Percentiles rank a stretch among this genome's conserved stretches.
Evolutionary conservation across 495 filamentous ascomycete species (phyloP).

Genomic region (Trypethelium eluteriae): DNA sequence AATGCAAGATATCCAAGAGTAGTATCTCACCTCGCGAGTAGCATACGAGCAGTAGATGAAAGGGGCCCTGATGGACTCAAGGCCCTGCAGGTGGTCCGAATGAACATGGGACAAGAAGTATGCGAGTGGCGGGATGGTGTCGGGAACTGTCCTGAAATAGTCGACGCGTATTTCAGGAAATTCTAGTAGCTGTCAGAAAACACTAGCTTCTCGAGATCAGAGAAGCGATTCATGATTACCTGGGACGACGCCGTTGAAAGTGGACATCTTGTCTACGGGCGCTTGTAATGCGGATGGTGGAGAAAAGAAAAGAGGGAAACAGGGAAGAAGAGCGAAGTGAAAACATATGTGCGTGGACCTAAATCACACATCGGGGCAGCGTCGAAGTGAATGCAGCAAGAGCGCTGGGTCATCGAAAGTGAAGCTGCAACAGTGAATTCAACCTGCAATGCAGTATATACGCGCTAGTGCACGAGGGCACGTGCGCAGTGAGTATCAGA

Average conservation of each 20-base stretch:
- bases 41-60: slow-evolving; percentile 88
- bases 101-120: slow-evolving; percentile 93
- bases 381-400: too few species aligned
- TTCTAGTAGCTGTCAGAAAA: slow-evolving; percentile 34
- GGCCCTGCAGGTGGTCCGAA: slow-evolving; percentile 78
- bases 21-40: slow-evolving; percentile 56
- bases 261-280: slow-evolving; percentile 55
- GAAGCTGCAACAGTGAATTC: too few species aligned
- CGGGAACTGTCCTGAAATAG: slow-evolving; percentile 61
- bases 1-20: too few species aligned
- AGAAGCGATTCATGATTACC: slow-evolving; percentile 36
- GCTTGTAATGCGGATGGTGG: not conserved
- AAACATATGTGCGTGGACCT: not conserved
- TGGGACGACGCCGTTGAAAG: slow-evolving; percentile 64
- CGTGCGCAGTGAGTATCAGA: too few species aligned
- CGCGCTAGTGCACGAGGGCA: too few species aligned
- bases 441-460: too few species aligned
- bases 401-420: too few species aligned
- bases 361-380: too few species aligned
- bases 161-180: slow-evolving; percentile 75
- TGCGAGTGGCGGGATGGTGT: slow-evolving; percentile 57
- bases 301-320: not conserved
- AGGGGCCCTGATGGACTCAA: slow-evolving; percentile 66
- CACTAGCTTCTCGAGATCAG: not conserved
- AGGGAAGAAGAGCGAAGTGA: not conserved